A percentile compares a stretch with the other conserved stretches of the same genome.
Evolutionary conservation across 2,329 filamentous ascomycete genomes (phyloP).

Genomic region (Eutypa lata): DNA sequence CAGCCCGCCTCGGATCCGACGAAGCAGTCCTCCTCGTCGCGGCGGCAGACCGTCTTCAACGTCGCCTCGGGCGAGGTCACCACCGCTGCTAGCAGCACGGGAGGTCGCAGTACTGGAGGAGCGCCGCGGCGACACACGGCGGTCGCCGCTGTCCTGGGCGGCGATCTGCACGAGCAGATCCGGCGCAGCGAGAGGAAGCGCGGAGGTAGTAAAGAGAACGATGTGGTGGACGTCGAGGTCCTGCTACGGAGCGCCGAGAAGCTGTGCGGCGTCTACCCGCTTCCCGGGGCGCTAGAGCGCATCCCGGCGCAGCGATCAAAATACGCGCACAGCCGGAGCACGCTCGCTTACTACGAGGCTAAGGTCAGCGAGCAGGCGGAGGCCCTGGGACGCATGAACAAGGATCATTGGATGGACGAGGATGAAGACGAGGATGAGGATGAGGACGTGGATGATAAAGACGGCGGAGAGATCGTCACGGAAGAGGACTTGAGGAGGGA

Average conservation of each 20-base stretch:
- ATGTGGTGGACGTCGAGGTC: constrained; percentile 82
- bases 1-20: constrained; percentile 41
- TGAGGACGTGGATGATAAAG: constrained; percentile 29
- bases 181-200: constrained; percentile 47
- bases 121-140: constrained; percentile 72
- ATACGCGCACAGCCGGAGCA: constrained; percentile 68
- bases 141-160: constrained; percentile 84
- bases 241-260: constrained; percentile 85
- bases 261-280: constrained; percentile 81
- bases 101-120: constrained; percentile 36
- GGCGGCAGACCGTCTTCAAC: constrained; percentile 65
- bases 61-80: constrained; percentile 62
- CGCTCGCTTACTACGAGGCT: constrained; percentile 75
- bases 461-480: constrained; percentile 49
- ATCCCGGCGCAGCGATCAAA: constrained; percentile 71
- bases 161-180: constrained; percentile 82
- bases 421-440: constrained; percentile 52
- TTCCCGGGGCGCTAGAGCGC: constrained; percentile 73
- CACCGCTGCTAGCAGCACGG: constrained; percentile 46
- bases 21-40: constrained; percentile 24
- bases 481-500: constrained; percentile 67
- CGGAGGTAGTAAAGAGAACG: constrained; percentile 40
- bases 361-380: constrained; percentile 74
- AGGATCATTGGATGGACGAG: constrained; percentile 54
- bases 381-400: constrained; percentile 71